A percentile compares a stretch with the other conserved stretches of the same genome.
Conservation (phyloP, 257 asterid genomes). For the Primulina huaijiensis region DNA sequence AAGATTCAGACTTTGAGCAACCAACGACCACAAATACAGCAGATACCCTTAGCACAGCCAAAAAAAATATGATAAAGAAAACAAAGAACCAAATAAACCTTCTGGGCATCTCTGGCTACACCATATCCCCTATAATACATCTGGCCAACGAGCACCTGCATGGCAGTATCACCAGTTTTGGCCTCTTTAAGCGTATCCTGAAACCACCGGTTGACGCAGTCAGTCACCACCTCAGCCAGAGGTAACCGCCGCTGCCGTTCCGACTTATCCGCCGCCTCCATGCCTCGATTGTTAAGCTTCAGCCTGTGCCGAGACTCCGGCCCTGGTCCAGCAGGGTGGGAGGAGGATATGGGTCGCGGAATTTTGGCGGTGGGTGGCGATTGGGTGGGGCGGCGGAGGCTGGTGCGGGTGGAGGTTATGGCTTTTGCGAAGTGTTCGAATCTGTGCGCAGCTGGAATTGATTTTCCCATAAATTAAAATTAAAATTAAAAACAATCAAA, state of each 20-base stretch:
- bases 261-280: conserved; percentile 59
- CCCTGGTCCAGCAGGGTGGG: conserved; percentile 21
- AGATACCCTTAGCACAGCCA: not conserved
- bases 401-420: not conserved
- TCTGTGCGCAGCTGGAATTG: not conserved
- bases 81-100: conserved; percentile 43
- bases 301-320: conserved; percentile 25
- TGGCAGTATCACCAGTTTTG: conserved; percentile 65
- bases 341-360: conserved; percentile 36
- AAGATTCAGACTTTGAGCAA: conserved; percentile 19
- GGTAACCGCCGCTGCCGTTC: conserved; percentile 56
- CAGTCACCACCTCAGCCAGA: conserved; percentile 79
- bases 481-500: too few relatives aligned
- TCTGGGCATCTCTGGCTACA: conserved; percentile 55
- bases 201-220: conserved; percentile 88
- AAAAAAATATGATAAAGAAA: not conserved
- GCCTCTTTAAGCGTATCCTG: conserved; percentile 91
- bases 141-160: conserved; percentile 99
- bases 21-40: conserved; percentile 5
- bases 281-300: conserved; percentile 27
- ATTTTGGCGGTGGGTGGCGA: conserved; percentile 37
- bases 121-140: conserved; percentile 94
- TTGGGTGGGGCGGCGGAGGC: conserved; percentile 43
- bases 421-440: not conserved
- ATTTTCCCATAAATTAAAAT: not conserved